A percentile compares a stretch with the other conserved stretches of the same genome.
Conservation (phyloP, 768 basidiomycete genomes). For the Mycena olivaceomarginata region DNA sequence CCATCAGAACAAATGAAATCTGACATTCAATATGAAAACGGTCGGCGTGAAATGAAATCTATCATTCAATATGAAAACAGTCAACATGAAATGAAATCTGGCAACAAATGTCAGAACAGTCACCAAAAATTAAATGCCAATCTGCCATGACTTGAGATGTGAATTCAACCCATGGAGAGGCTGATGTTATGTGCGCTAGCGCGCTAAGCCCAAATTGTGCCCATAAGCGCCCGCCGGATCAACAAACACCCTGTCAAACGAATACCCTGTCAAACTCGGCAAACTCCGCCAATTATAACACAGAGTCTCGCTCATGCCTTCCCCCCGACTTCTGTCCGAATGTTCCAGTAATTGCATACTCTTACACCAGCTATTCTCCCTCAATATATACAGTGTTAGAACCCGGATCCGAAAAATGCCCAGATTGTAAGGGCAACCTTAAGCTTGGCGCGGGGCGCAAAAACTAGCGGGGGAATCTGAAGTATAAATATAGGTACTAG, state of each 20-base stretch:
- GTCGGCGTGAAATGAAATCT: not conserved
- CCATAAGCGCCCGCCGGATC: not conserved
- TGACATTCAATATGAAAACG: too few relatives aligned
- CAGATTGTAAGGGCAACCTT: too few relatives aligned
- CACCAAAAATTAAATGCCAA: constrained; percentile 3
- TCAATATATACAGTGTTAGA: too few relatives aligned
- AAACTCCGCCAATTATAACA: not conserved
- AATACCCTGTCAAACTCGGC: not conserved
- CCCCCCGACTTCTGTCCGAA: not conserved
- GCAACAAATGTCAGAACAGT: not conserved
- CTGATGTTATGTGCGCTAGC: too few relatives aligned
- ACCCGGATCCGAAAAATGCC: too few relatives aligned
- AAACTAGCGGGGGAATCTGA: too few relatives aligned
- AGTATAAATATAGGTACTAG: too few relatives aligned
- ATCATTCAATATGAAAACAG: constrained; percentile 3
- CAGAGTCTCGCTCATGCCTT: not conserved
- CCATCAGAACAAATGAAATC: too few relatives aligned
- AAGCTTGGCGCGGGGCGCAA: too few relatives aligned
- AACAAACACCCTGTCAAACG: not conserved
- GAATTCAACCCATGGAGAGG: not conserved
- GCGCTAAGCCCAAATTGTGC: too few relatives aligned
- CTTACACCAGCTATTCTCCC: too few relatives aligned
- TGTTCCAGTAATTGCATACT: not conserved
- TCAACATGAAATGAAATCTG: not conserved
- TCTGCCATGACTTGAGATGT: constrained; percentile 3